Evolutionary conservation across 371 early-diverging fungal species (phyloP).

Genomic region (Chytridium lagenaria): DNA sequence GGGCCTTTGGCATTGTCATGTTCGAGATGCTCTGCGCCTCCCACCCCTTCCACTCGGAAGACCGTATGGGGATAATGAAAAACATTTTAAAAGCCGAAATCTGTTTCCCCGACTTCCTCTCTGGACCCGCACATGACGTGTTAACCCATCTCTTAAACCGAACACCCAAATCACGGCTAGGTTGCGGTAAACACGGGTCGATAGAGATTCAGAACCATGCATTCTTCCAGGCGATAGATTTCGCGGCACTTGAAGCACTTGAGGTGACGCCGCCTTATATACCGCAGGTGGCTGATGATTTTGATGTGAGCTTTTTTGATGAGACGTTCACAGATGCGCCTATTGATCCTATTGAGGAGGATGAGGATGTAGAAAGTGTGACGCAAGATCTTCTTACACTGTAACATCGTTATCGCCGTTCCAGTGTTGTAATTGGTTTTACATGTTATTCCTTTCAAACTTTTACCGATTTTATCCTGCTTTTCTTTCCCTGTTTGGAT

Average conservation of each 20-base stretch:
- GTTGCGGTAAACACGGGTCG: constrained; percentile 28
- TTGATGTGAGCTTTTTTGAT: constrained; percentile 53
- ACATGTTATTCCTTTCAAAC: no score
- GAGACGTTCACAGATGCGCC: constrained; percentile 45
- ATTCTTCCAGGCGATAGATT: constrained; percentile 53
- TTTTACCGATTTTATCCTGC: no score
- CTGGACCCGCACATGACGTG: constrained; percentile 34
- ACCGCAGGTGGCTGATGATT: constrained; percentile 53
- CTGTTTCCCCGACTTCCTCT: constrained; percentile 44
- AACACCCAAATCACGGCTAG: constrained; percentile 43
- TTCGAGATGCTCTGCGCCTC: constrained; percentile 63
- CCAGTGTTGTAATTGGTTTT: no score
- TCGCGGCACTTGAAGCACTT: constrained; percentile 41
- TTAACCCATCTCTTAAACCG: constrained; percentile 39
- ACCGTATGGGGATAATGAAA: constrained; percentile 42
- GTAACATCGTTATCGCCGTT: no score
- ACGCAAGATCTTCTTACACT: not conserved
- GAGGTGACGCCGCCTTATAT: constrained; percentile 54
- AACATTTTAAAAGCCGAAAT: constrained; percentile 43
- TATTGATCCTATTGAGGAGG: constrained; percentile 12
- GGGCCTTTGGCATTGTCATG: constrained; percentile 65
- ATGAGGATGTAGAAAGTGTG: constrained; percentile 6
- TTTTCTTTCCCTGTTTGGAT: no score
- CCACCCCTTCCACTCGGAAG: constrained; percentile 56
- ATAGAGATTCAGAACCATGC: constrained; percentile 46